Evolutionary conservation across 2,329 filamentous ascomycete genomes (phyloP).

Genomic region (Calycina herbarum): DNA sequence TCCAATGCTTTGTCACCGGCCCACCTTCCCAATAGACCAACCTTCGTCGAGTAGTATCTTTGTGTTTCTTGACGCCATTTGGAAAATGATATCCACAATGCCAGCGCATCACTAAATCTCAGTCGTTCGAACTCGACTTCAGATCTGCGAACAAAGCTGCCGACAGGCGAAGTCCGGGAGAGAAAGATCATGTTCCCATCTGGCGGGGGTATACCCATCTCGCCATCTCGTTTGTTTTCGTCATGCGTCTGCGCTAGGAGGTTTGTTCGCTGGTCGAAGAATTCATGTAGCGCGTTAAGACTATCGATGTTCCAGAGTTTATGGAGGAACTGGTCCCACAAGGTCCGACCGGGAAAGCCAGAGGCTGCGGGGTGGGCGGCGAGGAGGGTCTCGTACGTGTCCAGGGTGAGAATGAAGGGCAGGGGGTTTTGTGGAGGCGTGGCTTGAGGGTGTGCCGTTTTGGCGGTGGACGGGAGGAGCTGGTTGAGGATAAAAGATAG

Average conservation of each 20-base stretch:
- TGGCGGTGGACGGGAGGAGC: constrained; percentile 53
- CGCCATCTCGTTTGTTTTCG: constrained; percentile 56
- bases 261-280: constrained; percentile 62
- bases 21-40: constrained; percentile 47
- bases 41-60: constrained; percentile 55
- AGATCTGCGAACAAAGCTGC: constrained; percentile 74
- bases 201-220: constrained; percentile 51
- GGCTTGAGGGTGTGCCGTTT: constrained; percentile 19
- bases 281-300: constrained; percentile 74
- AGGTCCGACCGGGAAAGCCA: constrained; percentile 69
- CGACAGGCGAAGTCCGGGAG: constrained; percentile 75
- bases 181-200: constrained; percentile 58
- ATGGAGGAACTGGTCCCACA: constrained; percentile 85
- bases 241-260: constrained; percentile 64
- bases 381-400: constrained; percentile 61
- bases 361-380: constrained; percentile 51
- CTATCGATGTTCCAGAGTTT: constrained; percentile 83
- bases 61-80: constrained; percentile 77
- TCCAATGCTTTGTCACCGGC: constrained; percentile 59
- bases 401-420: constrained; percentile 52
- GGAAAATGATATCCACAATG: constrained; percentile 81
- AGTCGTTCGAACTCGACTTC: constrained; percentile 78
- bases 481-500: constrained; percentile 78
- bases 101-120: constrained; percentile 74
- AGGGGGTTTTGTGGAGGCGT: constrained; percentile 17